phyloP scores from a whole-genome alignment of 179 eudicot species.

The Pouteria campechiana region DNA sequence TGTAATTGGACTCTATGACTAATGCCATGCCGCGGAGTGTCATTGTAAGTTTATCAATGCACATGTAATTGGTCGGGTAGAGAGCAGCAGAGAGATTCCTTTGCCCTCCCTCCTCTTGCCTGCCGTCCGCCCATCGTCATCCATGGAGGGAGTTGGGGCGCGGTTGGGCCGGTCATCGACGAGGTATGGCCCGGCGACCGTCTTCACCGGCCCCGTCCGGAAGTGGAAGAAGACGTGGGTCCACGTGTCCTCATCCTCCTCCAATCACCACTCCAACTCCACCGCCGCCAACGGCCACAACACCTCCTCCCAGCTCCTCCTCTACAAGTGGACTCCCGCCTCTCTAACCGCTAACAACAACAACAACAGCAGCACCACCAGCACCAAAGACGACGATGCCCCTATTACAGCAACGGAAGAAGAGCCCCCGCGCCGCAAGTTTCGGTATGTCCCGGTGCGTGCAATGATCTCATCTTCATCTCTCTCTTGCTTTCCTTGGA shows the following conservation, averaged over 20 bases:
- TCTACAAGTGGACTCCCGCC: conserved; percentile 83
- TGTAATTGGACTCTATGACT: too few species aligned
- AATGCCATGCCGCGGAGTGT: too few species aligned
- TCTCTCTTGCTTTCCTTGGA: background rate
- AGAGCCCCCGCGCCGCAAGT: conserved; percentile 52
- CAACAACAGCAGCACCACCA: background rate
- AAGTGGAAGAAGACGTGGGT: conserved; percentile 92
- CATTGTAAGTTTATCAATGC: too few species aligned
- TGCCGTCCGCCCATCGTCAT: too few species aligned
- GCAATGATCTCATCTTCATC: too few species aligned
- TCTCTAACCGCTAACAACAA: conserved; percentile 20
- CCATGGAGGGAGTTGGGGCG: conserved; percentile 95
- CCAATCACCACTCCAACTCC: conserved; percentile 12
- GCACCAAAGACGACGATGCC: conserved; percentile 16
- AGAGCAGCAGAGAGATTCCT: too few species aligned
- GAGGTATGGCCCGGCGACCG: conserved; percentile 66
- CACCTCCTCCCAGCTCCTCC: conserved; percentile 28
- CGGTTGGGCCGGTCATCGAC: conserved; percentile 79
- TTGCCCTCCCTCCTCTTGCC: too few species aligned
- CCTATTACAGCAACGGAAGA: conserved; percentile 8
- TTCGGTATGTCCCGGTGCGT: conserved; percentile 72
- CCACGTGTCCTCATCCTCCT: conserved; percentile 37
- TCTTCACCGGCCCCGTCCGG: conserved; percentile 75
- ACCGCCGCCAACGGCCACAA: conserved; percentile 13
- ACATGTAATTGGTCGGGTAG: too few species aligned